A percentile compares a stretch with the other conserved stretches of the same genome.
Evolutionary conservation across 176 grass and related monocot species (phyloP).

Genomic region (Otatea glauca): DNA sequence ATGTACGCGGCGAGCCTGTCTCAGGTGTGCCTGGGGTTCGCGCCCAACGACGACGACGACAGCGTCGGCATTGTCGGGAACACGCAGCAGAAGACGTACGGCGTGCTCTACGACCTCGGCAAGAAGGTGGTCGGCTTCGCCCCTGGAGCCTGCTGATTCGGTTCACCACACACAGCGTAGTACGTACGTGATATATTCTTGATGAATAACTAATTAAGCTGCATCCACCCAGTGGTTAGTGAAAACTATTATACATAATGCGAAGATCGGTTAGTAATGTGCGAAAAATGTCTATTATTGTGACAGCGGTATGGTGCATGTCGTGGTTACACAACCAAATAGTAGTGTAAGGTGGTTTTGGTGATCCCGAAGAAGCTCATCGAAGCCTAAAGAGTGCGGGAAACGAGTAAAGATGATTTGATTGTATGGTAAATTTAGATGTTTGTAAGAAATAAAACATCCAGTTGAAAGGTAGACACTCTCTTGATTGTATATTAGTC

Average conservation of each 20-base stretch:
- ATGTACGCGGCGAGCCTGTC: slow-evolving; percentile 51
- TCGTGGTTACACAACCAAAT: too few species aligned
- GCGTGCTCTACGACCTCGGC: slow-evolving; percentile 66
- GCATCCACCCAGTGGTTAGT: slow-evolving; percentile 25
- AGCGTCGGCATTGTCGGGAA: slow-evolving; percentile 64
- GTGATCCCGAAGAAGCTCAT: too few species aligned
- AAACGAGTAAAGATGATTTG: too few species aligned
- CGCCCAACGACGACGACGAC: slow-evolving; percentile 43
- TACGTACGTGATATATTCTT: too few species aligned
- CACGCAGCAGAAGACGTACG: slow-evolving; percentile 76
- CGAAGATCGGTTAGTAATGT: not conserved
- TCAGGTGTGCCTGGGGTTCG: slow-evolving; percentile 76
- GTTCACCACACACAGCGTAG: not conserved
- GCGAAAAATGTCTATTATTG: not conserved
- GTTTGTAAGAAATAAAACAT: too few species aligned
- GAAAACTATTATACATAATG: not conserved
- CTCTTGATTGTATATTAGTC: too few species aligned
- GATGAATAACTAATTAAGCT: not conserved
- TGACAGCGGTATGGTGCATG: too few species aligned
- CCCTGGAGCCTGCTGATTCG: slow-evolving; percentile 28
- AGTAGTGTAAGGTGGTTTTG: too few species aligned
- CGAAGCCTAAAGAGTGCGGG: too few species aligned
- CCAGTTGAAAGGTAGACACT: too few species aligned
- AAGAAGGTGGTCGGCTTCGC: slow-evolving; percentile 65
- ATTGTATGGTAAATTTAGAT: too few species aligned